Evolutionary conservation across 2,329 filamentous ascomycete genomes (phyloP).

Genomic region (Xylaria sp.): DNA sequence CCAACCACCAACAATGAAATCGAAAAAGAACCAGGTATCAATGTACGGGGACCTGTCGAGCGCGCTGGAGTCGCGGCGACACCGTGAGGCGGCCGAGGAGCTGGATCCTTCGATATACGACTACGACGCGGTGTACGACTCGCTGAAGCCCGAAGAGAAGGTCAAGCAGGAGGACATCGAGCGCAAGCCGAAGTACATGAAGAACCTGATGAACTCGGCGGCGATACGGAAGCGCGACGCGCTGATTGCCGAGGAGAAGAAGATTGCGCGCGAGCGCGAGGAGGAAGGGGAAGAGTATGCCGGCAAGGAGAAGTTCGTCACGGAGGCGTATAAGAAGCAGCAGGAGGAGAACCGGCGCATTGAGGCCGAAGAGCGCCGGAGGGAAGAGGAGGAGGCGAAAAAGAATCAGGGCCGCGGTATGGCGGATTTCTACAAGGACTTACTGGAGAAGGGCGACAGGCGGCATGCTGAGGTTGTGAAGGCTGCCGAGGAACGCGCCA

Average conservation of each 20-base stretch:
- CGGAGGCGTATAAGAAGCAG: conserved; percentile 74
- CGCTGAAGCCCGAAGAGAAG: conserved; percentile 60
- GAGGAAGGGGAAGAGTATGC: conserved; percentile 75
- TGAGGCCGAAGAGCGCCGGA: conserved; percentile 64
- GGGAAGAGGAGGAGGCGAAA: conserved; percentile 59
- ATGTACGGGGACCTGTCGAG: conserved; percentile 63
- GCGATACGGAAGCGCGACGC: conserved; percentile 73
- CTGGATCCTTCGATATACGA: conserved; percentile 75
- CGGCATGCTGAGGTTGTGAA: conserved; percentile 65
- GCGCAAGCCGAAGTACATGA: conserved; percentile 73
- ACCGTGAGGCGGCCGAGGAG: conserved; percentile 59
- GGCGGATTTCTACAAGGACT: conserved; percentile 70
- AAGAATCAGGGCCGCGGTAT: conserved; percentile 65
- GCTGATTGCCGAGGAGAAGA: conserved; percentile 73
- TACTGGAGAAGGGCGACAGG: conserved; percentile 66
- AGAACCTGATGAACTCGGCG: conserved; percentile 64
- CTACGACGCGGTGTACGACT: conserved; percentile 78
- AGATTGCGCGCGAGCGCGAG: conserved; percentile 70
- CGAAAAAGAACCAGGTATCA: conserved; percentile 38
- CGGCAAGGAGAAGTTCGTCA: conserved; percentile 83
- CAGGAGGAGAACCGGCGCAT: conserved; percentile 67
- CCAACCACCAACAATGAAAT: conserved; percentile 41
- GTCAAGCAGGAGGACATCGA: conserved; percentile 47
- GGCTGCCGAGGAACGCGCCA: conserved; percentile 54
- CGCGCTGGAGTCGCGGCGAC: conserved; percentile 55